Conservation (phyloP, 208 protist genomes). For the Novymonas esmeraldas region DNA sequence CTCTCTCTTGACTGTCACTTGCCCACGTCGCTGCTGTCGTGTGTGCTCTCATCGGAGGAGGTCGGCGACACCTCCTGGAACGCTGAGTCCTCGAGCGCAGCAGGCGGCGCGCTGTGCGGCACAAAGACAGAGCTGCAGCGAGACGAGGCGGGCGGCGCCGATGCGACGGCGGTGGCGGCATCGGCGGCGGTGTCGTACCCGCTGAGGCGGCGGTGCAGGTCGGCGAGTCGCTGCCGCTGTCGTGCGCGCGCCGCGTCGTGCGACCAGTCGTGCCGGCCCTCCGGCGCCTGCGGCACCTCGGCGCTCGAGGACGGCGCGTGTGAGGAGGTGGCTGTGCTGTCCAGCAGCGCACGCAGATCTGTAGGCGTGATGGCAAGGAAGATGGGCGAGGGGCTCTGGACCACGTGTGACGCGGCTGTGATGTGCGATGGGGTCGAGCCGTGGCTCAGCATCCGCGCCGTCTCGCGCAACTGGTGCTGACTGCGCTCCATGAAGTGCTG, state of each 20-base stretch:
- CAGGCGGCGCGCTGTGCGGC: not conserved
- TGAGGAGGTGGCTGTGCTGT: not conserved
- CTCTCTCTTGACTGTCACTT: not conserved
- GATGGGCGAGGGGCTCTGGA: slow-evolving; percentile 1
- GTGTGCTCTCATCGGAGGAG: slow-evolving; percentile 41
- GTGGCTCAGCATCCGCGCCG: slow-evolving; percentile 52
- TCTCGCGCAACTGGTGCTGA: slow-evolving; percentile 67
- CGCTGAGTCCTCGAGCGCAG: slow-evolving; percentile 16
- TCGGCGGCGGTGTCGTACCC: slow-evolving; percentile 8
- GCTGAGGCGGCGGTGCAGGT: slow-evolving; percentile 21
- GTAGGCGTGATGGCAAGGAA: not conserved
- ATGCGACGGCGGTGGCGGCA: not conserved
- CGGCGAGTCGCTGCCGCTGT: slow-evolving; percentile 23
- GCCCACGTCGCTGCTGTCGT: not conserved
- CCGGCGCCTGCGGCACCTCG: not conserved
- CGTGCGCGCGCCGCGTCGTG: not conserved
- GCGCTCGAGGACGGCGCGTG: not conserved
- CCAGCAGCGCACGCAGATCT: not conserved
- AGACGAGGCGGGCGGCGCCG: no score
- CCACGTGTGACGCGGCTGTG: not conserved
- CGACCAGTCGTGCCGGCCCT: not conserved
- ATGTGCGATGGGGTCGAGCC: not conserved
- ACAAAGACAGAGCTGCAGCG: no score
- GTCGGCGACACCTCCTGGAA: slow-evolving; percentile 32
- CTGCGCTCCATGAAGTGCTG: slow-evolving; percentile 71